Evolutionary conservation across 306 rosid species (phyloP), one percentile per base, ranked within the genome.

Genomic region (Prinsepia uniflora): DNA sequence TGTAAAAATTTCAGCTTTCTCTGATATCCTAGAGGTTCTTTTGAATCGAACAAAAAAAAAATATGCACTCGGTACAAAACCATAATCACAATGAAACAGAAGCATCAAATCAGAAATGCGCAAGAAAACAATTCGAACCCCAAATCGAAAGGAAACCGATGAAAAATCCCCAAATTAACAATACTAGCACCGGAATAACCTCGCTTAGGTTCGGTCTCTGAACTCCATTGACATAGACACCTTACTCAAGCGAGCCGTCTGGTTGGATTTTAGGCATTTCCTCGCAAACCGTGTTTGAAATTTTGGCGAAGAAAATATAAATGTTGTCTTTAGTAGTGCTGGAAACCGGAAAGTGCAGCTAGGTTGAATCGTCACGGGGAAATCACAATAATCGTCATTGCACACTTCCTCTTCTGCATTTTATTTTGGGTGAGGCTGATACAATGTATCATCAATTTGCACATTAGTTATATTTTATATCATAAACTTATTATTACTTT

Each of bases 201-300:
- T 39, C 66, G 15, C 46, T 15, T 0, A 2, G 11, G 6, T 13
- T 39, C 60, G 6, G 36, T 18, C 72, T 13, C n/a, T 46, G 47
- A 57, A 11, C 17, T 45, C 58, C 34, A 11, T 18, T n/a, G 40
- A 24, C 7, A 8, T 19, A 14, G 73, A 69, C 40, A 22, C 10
- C 63, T 58, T 40, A 49, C 4, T 43, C 43, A 40, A 19, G 74
- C 14, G 34, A 70, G 6, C 36, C 15, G 55, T 22, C 46, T 56
- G 55, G 43, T 30, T 63, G 65, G 58, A 30, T 10, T 10, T 49
- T 34, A 6, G 8, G 20, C 2, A 45, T 8, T 47, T 44, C 59
- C 74, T 70, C 43, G 74, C 74, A 42, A 78, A 65, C 14, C 68
- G 76, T 52, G 68, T 9, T 8, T 20, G 40, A 19, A 63, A 54